Conservation (phyloP, 2,329 filamentous ascomycete genomes). For the Trichoderma afroharzianum region DNA sequence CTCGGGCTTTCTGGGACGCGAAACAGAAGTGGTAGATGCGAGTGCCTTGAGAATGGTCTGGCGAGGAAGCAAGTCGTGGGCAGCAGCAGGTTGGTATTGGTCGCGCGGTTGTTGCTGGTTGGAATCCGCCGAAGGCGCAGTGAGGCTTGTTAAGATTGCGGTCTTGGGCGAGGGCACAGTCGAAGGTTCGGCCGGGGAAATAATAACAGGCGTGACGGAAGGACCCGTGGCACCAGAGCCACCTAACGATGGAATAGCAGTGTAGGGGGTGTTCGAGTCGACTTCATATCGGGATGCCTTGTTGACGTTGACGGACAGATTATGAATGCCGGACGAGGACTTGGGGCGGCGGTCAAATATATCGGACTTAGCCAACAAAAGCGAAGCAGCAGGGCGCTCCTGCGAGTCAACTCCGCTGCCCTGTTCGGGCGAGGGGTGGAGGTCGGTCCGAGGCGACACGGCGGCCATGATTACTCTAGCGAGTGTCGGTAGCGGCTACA, state of each 20-base stretch:
- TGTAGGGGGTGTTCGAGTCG: slow-evolving; percentile 21
- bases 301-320: slow-evolving; percentile 24
- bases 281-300: slow-evolving; percentile 22
- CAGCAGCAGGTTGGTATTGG: slow-evolving; percentile 49
- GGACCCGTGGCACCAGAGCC: slow-evolving; percentile 19
- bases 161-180: not conserved
- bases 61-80: slow-evolving; percentile 63
- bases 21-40: slow-evolving; percentile 48
- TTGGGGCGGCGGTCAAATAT: slow-evolving; percentile 21
- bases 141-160: not conserved
- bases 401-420: not conserved
- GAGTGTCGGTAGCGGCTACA: slow-evolving; percentile 6
- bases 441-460: slow-evolving; percentile 21
- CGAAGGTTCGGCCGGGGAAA: slow-evolving; percentile 14
- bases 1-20: slow-evolving; percentile 57
- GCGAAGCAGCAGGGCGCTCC: slow-evolving; percentile 11
- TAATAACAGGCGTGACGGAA: slow-evolving; percentile 18
- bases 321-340: slow-evolving; percentile 18
- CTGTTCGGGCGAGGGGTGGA: not conserved
- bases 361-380: slow-evolving; percentile 16
- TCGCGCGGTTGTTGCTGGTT: slow-evolving; percentile 21
- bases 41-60: slow-evolving; percentile 82
- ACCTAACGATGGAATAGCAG: slow-evolving; percentile 28
- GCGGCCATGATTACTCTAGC: slow-evolving; percentile 14
- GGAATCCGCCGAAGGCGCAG: not conserved